Evolutionary conservation across 108 stramenopile genomes (phyloP).

Genomic region (Epithemia pelagica): DNA sequence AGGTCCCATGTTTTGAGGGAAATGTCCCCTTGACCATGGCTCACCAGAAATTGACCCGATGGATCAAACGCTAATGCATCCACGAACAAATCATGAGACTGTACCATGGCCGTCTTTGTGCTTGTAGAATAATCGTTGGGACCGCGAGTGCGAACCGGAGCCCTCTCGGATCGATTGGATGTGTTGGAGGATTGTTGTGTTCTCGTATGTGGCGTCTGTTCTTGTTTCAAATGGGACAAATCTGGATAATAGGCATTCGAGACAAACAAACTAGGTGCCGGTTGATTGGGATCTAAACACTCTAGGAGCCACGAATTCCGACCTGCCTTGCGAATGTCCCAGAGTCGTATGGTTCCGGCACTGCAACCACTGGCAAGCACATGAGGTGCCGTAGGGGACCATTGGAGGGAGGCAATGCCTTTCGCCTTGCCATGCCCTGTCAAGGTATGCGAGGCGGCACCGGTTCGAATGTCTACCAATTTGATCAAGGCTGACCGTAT

Average conservation of each 20-base stretch:
- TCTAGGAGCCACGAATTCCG: background rate
- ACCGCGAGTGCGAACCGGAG: background rate
- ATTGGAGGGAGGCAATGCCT: conserved; percentile 55
- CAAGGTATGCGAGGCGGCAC: conserved; percentile 62
- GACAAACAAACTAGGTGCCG: background rate
- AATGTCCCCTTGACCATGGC: conserved; percentile 39
- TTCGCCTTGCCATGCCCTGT: conserved; percentile 41
- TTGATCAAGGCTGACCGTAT: conserved; percentile 22
- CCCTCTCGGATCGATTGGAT: background rate
- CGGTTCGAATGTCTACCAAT: conserved; percentile 62
- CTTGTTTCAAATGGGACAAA: conserved; percentile 9
- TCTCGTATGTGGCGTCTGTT: conserved; percentile 9
- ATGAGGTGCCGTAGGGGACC: conserved; percentile 47
- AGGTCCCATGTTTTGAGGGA: conserved; percentile 62
- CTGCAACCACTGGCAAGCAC: conserved; percentile 60
- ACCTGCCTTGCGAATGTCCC: conserved; percentile 78
- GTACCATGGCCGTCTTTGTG: conserved; percentile 4
- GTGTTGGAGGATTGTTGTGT: background rate
- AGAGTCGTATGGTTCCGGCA: conserved; percentile 57
- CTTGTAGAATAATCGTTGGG: conserved; percentile 32
- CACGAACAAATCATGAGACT: conserved; percentile 47
- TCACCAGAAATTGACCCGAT: conserved; percentile 53
- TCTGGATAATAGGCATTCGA: background rate
- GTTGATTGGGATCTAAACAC: background rate
- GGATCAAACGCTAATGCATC: conserved; percentile 42